Base-by-base conservation (phyloP, 75 land plant species). In the Selaginella tamariscina region DNA sequence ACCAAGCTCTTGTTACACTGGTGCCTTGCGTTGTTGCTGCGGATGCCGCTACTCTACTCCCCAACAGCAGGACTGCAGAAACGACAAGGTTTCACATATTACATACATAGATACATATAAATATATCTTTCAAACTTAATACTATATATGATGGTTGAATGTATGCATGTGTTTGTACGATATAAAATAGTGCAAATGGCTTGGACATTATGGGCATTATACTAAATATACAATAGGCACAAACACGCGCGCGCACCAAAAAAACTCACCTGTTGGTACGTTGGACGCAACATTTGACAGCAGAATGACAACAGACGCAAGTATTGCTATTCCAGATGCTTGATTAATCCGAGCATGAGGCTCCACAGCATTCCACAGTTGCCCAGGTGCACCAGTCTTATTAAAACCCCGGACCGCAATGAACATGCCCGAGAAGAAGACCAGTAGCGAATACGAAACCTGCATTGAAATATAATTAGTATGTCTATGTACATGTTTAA, bases 341-440 rank as follows among this genome's bases (percentile, higher is more conserved):
- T 8, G 2, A 23, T 59, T 26, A 23, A 27, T 59, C 9, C 24
- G 27, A 59, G 26, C 62, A n/a, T 59, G 26, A 8, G 21, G 21
- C 21, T 59, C 26, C 9, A 59, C 62, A 9, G 27, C 23, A 23
- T 26, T 21, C 62, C 26, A 59, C 9, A 27, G 26, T 26, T 23
- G 26, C 21, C 62, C 62, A 59, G 62, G 62, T 2, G 26, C 62
- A 5, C 62, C 62, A 59, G 62, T 59, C 26, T n/a, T 5, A n/a
- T 59, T 59, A 23, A 59, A 59, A 23, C 62, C 62, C 2, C 26
- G 27, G n/a, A 59, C 62, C 8, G 62, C 62, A 8, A 59, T 59
- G 23, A 59, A 59, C 62, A 59, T 59, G 18, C 62, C 62, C 23
- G 62, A 59, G 62, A 59, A 59, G 26, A 59, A 59, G 5, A 59